Evolutionary conservation across 1,139 yeast genomes (phyloP).

Genomic region (Suhomyces choctaworum): DNA sequence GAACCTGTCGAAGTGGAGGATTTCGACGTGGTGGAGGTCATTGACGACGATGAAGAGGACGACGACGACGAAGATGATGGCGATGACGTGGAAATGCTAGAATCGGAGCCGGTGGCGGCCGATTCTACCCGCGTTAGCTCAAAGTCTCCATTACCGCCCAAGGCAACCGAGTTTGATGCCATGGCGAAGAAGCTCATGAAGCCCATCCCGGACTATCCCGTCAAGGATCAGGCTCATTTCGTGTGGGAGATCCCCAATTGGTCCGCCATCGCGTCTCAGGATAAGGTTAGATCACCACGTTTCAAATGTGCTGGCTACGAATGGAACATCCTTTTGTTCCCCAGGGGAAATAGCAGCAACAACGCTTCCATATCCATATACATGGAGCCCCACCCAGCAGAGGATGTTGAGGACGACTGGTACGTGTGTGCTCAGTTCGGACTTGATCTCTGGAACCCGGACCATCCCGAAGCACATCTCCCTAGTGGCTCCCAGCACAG

Average conservation of each 20-base stretch:
- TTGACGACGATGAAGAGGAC: conserved; percentile 10
- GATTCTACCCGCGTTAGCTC: not conserved
- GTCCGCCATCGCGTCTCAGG: conserved; percentile 46
- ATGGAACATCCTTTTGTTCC: conserved; percentile 78
- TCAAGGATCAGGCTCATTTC: conserved; percentile 39
- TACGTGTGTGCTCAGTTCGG: conserved; percentile 90
- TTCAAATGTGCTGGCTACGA: conserved; percentile 67
- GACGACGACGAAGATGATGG: conserved; percentile 8
- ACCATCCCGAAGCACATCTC: conserved; percentile 59
- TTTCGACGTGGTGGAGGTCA: conserved; percentile 7
- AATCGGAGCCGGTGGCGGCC: conserved; percentile 1
- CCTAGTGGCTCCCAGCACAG: conserved; percentile 78
- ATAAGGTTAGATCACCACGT: conserved; percentile 51
- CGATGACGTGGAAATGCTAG: conserved; percentile 9
- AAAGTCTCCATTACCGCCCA: conserved; percentile 17
- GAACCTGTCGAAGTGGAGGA: conserved; percentile 10
- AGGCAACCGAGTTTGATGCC: conserved; percentile 34
- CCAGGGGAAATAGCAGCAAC: conserved; percentile 62
- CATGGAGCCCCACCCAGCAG: conserved; percentile 58
- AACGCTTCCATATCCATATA: conserved; percentile 56
- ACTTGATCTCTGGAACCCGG: conserved; percentile 81
- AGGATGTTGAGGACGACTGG: conserved; percentile 57
- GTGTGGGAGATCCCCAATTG: conserved; percentile 82
- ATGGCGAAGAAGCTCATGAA: conserved; percentile 38
- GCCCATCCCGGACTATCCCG: conserved; percentile 47